phyloP scores from a whole-genome alignment of 2,329 filamentous ascomycete species.

The Fusarium tjaetaba region DNA sequence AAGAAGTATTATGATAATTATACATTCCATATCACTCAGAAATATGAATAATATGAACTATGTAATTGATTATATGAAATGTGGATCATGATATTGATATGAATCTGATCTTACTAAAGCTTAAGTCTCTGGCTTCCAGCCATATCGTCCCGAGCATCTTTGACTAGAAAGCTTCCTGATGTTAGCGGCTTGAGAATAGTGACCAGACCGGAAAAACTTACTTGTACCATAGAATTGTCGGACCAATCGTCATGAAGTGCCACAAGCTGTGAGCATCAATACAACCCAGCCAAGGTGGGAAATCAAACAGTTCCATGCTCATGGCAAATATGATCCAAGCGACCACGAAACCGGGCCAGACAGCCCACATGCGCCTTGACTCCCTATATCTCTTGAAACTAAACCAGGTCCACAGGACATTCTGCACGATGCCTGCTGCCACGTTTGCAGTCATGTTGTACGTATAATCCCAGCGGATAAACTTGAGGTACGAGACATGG shows the following conservation, averaged over 20 bases:
- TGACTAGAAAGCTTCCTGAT: constrained; percentile 78
- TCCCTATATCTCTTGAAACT: constrained; percentile 78
- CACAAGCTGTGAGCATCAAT: constrained; percentile 95
- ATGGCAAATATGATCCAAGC: constrained; percentile 92
- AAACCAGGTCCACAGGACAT: constrained; percentile 87
- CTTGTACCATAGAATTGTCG: constrained; percentile 94
- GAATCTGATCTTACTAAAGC: constrained; percentile 49
- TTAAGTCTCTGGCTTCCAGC: constrained; percentile 75
- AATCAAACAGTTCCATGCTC: constrained; percentile 95
- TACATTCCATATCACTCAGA: background rate
- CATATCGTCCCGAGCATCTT: constrained; percentile 85
- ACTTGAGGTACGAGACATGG: constrained; percentile 85
- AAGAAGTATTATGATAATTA: background rate
- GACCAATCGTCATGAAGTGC: constrained; percentile 92
- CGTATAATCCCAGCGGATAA: constrained; percentile 91
- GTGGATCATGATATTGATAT: background rate
- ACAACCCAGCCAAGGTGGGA: constrained; percentile 82
- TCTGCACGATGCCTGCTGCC: constrained; percentile 79
- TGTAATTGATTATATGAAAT: background rate
- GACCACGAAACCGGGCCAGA: constrained; percentile 90
- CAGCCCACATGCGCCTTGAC: constrained; percentile 79
- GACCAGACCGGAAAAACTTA: constrained; percentile 62
- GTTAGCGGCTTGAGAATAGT: constrained; percentile 35
- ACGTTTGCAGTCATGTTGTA: constrained; percentile 99
- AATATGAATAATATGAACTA: background rate